Evolutionary conservation across 495 filamentous ascomycete genomes (phyloP).

Genomic region (Pseudoneurospora amorphoporcata): DNA sequence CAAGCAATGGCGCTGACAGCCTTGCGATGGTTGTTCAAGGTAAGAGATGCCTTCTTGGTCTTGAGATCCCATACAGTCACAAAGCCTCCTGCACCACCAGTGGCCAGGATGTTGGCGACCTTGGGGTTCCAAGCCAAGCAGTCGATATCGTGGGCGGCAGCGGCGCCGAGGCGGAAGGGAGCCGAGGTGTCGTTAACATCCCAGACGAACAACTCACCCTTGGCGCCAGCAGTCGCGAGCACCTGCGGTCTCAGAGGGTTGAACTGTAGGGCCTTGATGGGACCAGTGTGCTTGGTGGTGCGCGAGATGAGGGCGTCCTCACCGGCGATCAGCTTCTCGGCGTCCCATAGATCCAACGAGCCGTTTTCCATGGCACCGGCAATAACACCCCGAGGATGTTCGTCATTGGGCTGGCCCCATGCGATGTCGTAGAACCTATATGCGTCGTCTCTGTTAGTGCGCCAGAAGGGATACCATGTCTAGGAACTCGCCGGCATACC

Average conservation of each 20-base stretch:
- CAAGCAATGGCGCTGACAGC: constrained; percentile 92
- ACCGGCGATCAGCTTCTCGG: constrained; percentile 66
- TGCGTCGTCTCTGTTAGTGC: constrained; percentile 6
- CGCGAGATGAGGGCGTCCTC: constrained; percentile 69
- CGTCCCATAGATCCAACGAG: constrained; percentile 92
- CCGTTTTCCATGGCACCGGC: constrained; percentile 95
- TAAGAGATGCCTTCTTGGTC: constrained; percentile 90
- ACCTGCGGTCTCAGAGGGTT: constrained; percentile 90
- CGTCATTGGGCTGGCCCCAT: constrained; percentile 72
- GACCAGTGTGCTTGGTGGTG: constrained; percentile 84
- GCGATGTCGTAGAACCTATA: constrained; percentile 92
- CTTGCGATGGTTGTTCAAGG: constrained; percentile 90
- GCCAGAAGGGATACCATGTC: no score
- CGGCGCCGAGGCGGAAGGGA: constrained; percentile 78
- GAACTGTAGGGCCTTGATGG: constrained; percentile 94
- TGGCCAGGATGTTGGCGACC: constrained; percentile 90
- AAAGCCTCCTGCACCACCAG: constrained; percentile 87
- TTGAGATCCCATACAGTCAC: constrained; percentile 99
- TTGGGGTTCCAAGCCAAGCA: constrained; percentile 98
- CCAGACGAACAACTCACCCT: constrained; percentile 94
- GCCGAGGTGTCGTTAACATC: constrained; percentile 82
- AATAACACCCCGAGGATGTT: constrained; percentile 73
- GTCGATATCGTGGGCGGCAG: constrained; percentile 85
- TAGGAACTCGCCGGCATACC: constrained; percentile 41
- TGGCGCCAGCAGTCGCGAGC: constrained; percentile 82